These are phyloP conservation scores for Osmanthus fragrans DNA, from an alignment of 257 asterid species.

Conservation along the genomic window DNA sequence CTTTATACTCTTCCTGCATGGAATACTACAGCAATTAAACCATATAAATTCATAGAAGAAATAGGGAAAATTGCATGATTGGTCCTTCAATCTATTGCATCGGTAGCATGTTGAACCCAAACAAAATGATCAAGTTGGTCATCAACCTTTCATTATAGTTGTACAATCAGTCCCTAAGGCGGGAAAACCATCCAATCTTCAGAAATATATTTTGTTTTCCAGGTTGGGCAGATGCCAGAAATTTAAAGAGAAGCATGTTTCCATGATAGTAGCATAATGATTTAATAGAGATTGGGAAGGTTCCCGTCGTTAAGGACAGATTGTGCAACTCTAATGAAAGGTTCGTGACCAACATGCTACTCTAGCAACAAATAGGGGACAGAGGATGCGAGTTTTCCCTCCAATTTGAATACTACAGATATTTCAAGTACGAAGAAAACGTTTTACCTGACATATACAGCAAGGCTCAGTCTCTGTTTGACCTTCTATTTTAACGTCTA, in stretches of 20 bases:
- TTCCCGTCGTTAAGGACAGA: too few relatives aligned
- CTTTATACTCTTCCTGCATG: conserved; percentile 53
- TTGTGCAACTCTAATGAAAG: too few relatives aligned
- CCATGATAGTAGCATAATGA: too few relatives aligned
- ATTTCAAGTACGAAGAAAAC: background rate
- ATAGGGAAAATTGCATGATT: background rate
- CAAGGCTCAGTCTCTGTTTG: conserved; percentile 46
- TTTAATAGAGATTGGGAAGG: too few relatives aligned
- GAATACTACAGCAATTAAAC: background rate
- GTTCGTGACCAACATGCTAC: too few relatives aligned
- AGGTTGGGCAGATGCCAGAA: too few relatives aligned
- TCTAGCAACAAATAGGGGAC: background rate
- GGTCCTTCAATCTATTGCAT: background rate
- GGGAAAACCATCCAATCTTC: too few relatives aligned
- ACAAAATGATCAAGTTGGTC: background rate
- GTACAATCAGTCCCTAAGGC: background rate
- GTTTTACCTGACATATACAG: conserved; percentile 62
- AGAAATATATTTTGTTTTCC: too few relatives aligned
- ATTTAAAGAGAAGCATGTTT: too few relatives aligned
- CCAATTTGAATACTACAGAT: background rate
- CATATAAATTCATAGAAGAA: background rate
- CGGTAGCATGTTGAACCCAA: too few relatives aligned
- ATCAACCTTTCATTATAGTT: background rate
- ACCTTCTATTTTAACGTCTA: conserved; percentile 26
- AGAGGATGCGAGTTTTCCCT: background rate